A percentile compares a stretch with the other conserved stretches of the same genome.
phyloP scores from a whole-genome alignment of 176 grass and related monocot species.

The Triticum urartu region DNA sequence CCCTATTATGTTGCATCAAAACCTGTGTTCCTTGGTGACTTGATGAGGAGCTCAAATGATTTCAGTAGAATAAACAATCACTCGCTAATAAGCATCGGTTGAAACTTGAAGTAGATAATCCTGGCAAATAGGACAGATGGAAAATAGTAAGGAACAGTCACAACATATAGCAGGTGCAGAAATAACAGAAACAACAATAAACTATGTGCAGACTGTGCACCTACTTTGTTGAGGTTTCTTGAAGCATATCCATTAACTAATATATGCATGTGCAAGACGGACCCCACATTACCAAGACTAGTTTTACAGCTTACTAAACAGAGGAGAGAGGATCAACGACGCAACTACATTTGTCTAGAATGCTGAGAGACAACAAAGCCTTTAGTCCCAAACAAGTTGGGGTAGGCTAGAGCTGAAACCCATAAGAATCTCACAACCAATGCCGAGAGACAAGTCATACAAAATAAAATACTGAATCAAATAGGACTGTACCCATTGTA shows the following conservation, averaged over 20 bases:
- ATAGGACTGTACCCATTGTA: not conserved
- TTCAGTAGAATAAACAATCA: constrained; percentile 24
- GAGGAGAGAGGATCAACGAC: not conserved
- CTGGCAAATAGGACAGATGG: constrained; percentile 19
- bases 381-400: no score
- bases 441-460: not conserved
- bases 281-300: not conserved
- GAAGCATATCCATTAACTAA: not conserved
- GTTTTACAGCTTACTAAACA: not conserved
- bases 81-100: constrained; percentile 4
- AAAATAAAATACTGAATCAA: not conserved
- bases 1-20: constrained; percentile 53
- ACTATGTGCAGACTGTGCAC: not conserved
- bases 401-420: no score
- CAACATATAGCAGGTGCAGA: not conserved
- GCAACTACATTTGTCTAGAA: not conserved
- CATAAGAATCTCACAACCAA: not conserved
- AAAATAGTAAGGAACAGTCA: not conserved
- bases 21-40: constrained; percentile 12
- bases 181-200: not conserved
- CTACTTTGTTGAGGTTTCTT: not conserved
- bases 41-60: constrained; percentile 22
- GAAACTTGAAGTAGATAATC: constrained; percentile 25
- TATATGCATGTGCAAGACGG: not conserved
- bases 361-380: not conserved